Evolutionary conservation across 1,139 yeast genomes (phyloP), one percentile per base, ranked within the genome.

Genomic region (Blastobotrys aristatus): DNA sequence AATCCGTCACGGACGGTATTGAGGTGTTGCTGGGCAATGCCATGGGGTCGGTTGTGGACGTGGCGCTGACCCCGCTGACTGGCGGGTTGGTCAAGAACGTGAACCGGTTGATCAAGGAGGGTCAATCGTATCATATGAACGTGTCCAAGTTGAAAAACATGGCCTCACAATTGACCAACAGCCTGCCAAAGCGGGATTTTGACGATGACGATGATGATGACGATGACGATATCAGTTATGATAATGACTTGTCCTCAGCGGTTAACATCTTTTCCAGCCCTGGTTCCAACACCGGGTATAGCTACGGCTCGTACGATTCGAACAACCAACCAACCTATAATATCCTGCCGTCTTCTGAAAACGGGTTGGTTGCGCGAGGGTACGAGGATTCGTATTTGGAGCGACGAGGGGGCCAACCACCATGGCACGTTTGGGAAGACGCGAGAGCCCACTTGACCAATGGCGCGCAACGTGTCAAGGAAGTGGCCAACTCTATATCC

Each of bases 1-100:
- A 63, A 53, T 54, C 65, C 11, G 57, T 63, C 30, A 63, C 65
- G 49, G 59, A 63, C 53, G 67, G 67, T 33, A 60, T 62, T 40
- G 64, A 62, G 50, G 66, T 60, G 5, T 43, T 60, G 26, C 46
- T 58, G 10, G 52, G 60, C 38, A 61, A 60, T 50, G 38, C 55
- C 10, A 47, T 54, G 37, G 57, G 58, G 4, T 54, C 52, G 11
- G 49, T 51, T 16, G 33, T 46, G 14, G 58, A 56, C 36, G 34
- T 34, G 5, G 51, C 45, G 3, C 16, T 44, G 10, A 24, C 48
- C 18, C 53, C 54, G n/a, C 14, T 49, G n/a, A 38, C 42, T 35
- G 47, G 51, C 11, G 20, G 48, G 26, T 44, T 51, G 16, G 35
- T 45, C 17, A 39, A 42, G 35, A 47, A 46, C 37, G 39, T 53